These are phyloP conservation scores for Podila clonocystis DNA, from an alignment of 192 early-diverging fungal species.

Conservation along the genomic window DNA sequence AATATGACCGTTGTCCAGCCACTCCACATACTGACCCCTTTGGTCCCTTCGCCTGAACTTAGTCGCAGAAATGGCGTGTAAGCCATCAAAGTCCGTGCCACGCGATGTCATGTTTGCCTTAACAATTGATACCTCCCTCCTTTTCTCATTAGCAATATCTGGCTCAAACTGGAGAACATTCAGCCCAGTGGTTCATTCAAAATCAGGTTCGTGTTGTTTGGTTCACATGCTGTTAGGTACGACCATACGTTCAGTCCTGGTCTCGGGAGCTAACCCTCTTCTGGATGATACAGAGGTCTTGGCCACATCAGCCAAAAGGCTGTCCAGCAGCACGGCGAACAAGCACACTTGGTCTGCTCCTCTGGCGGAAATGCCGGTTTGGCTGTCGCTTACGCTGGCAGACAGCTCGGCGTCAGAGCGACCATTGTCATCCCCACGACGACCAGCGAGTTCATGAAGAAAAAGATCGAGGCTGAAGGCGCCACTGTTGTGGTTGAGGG, in stretches of 20 bases:
- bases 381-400: conserved; percentile 72
- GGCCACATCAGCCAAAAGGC: conserved; percentile 69
- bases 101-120: not conserved
- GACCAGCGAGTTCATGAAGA: conserved; percentile 56
- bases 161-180: conserved; percentile 81
- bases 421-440: conserved; percentile 67
- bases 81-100: conserved; percentile 17
- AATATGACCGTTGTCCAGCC: conserved; percentile 18
- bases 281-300: conserved; percentile 59
- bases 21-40: conserved; percentile 58
- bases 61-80: conserved; percentile 43
- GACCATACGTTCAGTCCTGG: too few species aligned
- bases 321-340: conserved; percentile 50
- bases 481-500: conserved; percentile 61
- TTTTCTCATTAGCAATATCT: conserved; percentile 62
- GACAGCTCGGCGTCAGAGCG: conserved; percentile 65
- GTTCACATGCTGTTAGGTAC: too few species aligned
- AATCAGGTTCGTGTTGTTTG: conserved; percentile 55
- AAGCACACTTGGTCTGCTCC: conserved; percentile 64
- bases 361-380: conserved; percentile 74
- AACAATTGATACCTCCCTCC: not conserved
- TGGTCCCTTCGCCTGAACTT: conserved; percentile 59
- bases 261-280: not conserved
- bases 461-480: conserved; percentile 70
- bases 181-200: conserved; percentile 84